Evolutionary conservation across 371 early-diverging fungal genomes (phyloP).

Genomic region (Haplosporangium sp.): DNA sequence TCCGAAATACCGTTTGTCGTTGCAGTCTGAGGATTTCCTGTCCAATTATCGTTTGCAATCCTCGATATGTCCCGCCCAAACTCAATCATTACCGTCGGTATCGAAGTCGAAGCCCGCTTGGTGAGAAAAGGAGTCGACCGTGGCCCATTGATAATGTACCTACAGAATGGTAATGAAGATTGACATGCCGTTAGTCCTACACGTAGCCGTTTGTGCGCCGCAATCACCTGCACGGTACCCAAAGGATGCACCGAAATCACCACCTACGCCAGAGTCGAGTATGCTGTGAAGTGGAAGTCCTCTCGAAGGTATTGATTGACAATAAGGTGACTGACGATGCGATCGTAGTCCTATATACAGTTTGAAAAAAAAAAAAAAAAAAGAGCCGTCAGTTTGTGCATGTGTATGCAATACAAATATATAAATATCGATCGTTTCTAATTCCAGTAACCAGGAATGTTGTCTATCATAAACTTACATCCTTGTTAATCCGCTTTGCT

Average conservation of each 20-base stretch:
- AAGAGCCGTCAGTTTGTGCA: not conserved
- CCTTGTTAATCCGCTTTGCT: conserved; percentile 49
- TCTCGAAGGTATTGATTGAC: conserved; percentile 62
- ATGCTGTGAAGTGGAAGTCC: conserved; percentile 68
- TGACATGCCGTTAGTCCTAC: not conserved
- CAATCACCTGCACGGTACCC: not conserved
- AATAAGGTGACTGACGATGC: conserved; percentile 64
- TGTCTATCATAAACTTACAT: conserved; percentile 33
- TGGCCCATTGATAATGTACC: conserved; percentile 47
- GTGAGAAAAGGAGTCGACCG: conserved; percentile 18
- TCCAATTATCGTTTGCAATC: conserved; percentile 11
- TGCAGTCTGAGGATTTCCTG: not conserved
- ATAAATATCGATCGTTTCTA: too few relatives aligned
- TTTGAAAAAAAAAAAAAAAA: not conserved
- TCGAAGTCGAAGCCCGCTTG: not conserved
- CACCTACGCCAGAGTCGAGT: conserved; percentile 66
- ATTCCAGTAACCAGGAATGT: not conserved
- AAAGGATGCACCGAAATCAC: not conserved
- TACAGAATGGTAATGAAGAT: not conserved
- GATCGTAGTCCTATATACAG: conserved; percentile 58
- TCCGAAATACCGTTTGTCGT: not conserved
- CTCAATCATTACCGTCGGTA: conserved; percentile 28
- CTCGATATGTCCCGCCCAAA: conserved; percentile 39
- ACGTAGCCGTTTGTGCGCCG: not conserved
- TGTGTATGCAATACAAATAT: not conserved